Base-by-base conservation (phyloP, 805 yeast genomes). In the Yarrowia keelungensis region DNA sequence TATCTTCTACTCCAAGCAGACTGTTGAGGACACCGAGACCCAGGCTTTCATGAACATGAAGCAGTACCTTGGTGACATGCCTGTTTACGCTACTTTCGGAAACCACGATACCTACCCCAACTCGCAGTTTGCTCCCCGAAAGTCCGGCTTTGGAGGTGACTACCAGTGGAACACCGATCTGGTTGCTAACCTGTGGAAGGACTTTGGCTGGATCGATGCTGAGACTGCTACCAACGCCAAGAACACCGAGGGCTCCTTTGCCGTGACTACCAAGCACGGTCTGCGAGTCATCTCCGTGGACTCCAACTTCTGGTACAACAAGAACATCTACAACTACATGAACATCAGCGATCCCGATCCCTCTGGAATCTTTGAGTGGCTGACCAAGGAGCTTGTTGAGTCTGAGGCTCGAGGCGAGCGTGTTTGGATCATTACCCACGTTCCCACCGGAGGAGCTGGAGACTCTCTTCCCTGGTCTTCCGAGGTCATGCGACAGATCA, bases 31-130 rank as follows among this genome's bases (percentile, higher is more conserved):
- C 36, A 86, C 88, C 19, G 90, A 88, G 75, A 81, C 79, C 66
- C 74, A 76, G 36, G 76, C 84, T 1, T 81, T 86, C 76, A 77
- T 82, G 70, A 83, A 87, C 70, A 80, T 88, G 81, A 88, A 88
- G 72, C 73, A 71, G 68, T 78, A 32, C 67, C 81, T 88, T 69
- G 78, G 81, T 26, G 79, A 84, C 65, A 76, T 86, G 42, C 89
- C 91, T 7, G 84, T 89, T 5, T 87, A 79, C 74, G 83, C 91
- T 8, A 86, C 85, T 26, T 78, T 89, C 73, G 92, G 92, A 42
- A 88, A 87, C 75, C 91, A 89, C 77, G 92, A 89, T 73, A 84
- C 87, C 32, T 89, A 83, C 80, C 92, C 93, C 26, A 86, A 87
- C 73, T 89, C 89, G 42, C 91, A 88, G 75, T 76, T 87, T 69